A percentile compares a stretch with the other conserved stretches of the same genome.
These are phyloP conservation scores for Rhododendron mucronatum DNA, from an alignment of 148 eudicot genomes.

Conservation along the genomic window DNA sequence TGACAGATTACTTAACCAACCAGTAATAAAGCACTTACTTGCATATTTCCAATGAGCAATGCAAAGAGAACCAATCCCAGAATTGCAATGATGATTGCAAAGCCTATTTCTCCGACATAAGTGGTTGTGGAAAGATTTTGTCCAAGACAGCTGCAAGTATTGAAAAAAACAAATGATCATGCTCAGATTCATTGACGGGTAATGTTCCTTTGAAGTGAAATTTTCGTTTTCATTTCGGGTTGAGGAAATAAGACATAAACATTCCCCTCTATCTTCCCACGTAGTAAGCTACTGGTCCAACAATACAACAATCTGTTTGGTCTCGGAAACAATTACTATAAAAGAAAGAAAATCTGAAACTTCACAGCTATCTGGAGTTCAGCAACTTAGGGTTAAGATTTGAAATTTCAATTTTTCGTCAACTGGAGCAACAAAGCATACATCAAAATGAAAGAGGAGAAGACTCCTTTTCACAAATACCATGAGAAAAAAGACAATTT, in stretches of 20 bases:
- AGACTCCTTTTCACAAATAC: neutral
- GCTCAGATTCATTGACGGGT: neutral
- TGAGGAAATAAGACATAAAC: neutral
- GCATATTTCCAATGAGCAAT: conserved; percentile 86
- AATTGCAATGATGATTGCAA: conserved; percentile 58
- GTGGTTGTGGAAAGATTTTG: conserved; percentile 61
- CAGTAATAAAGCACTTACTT: conserved; percentile 34
- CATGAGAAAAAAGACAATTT: neutral
- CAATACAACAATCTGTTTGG: neutral
- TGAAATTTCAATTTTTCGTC: neutral
- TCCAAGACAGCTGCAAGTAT: conserved; percentile 56
- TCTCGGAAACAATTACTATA: neutral
- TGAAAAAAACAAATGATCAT: neutral
- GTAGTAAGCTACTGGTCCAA: neutral
- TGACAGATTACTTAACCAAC: neutral
- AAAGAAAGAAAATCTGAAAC: neutral
- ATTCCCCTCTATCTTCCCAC: neutral
- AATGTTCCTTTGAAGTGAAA: too few relatives aligned
- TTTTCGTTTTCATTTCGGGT: neutral
- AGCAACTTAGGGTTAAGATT: neutral
- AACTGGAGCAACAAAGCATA: neutral
- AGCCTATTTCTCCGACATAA: conserved; percentile 56
- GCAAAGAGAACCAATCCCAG: conserved; percentile 83
- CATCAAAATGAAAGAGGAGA: neutral
- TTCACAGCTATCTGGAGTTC: neutral